Evolutionary conservation across 2,329 filamentous ascomycete species (phyloP).

Genomic region (Diaporthe sp.): DNA sequence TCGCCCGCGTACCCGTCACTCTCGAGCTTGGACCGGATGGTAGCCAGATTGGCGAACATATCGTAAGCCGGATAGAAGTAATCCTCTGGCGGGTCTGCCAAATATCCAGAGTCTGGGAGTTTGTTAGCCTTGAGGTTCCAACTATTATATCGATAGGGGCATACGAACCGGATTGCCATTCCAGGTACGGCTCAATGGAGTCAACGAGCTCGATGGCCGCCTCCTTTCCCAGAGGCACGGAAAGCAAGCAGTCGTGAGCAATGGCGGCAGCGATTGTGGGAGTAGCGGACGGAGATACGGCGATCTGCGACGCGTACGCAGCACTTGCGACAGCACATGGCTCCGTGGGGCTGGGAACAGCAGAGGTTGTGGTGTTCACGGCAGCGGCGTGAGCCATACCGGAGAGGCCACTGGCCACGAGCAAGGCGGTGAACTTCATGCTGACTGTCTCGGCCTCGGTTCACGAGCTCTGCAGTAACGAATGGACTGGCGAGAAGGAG

Average conservation of each 20-base stretch:
- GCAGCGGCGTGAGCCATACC: conserved; percentile 22
- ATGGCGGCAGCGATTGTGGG: conserved; percentile 52
- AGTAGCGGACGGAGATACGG: conserved; percentile 41
- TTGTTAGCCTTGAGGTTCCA: conserved; percentile 47
- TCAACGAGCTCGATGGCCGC: conserved; percentile 55
- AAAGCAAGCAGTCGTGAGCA: conserved; percentile 56
- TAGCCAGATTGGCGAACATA: conserved; percentile 51
- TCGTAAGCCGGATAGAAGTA: conserved; percentile 55
- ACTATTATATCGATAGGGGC: neutral
- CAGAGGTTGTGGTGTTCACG: conserved; percentile 26
- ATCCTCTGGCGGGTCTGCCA: conserved; percentile 52
- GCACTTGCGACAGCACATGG: conserved; percentile 35
- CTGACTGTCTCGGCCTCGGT: neutral
- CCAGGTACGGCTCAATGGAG: conserved; percentile 54
- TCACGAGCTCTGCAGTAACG: conserved; percentile 18
- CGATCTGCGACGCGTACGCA: conserved; percentile 33
- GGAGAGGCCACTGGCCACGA: conserved; percentile 20
- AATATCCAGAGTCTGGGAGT: conserved; percentile 54
- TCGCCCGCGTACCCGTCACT: conserved; percentile 53
- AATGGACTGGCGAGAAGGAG: neutral
- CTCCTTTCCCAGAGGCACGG: conserved; percentile 55
- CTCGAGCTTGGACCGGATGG: conserved; percentile 48
- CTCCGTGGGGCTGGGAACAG: conserved; percentile 23
- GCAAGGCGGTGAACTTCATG: conserved; percentile 29
- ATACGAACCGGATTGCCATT: conserved; percentile 54